Percentiles rank a stretch among this genome's conserved stretches.
Conservation (phyloP, 148 eudicot species). For the Rhododendron simsii region DNA sequence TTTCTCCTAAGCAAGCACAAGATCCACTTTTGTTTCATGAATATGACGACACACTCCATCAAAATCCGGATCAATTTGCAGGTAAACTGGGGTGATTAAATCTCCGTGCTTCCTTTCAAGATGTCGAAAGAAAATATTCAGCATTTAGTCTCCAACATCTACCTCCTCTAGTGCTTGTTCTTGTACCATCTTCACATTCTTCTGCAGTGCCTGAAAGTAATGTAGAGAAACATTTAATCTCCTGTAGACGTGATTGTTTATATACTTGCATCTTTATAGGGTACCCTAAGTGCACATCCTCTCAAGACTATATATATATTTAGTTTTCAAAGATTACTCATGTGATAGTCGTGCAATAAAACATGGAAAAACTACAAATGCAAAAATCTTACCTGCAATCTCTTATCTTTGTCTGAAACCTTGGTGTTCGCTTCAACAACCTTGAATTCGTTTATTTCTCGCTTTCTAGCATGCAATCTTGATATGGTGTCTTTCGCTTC, state of each 20-base stretch:
- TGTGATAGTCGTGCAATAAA: not conserved
- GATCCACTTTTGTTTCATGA: not conserved
- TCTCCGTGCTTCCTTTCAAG: not conserved
- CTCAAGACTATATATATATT: not conserved
- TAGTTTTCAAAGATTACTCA: not conserved
- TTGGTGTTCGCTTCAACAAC: not conserved
- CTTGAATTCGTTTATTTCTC: constrained; percentile 21
- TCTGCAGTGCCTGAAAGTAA: not conserved
- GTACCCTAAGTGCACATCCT: not conserved
- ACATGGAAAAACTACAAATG: not conserved
- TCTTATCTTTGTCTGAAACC: constrained; percentile 23
- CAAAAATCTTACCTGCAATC: constrained; percentile 36
- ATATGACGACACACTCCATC: not conserved
- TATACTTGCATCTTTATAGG: not conserved
- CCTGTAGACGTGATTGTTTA: not conserved
- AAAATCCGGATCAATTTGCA: not conserved
- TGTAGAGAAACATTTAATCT: not conserved
- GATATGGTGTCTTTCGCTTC: constrained; percentile 20
- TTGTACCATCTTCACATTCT: not conserved
- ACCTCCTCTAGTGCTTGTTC: not conserved
- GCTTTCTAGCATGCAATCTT: constrained; percentile 14
- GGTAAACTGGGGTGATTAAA: not conserved
- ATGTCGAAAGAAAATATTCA: not conserved
- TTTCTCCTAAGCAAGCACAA: not conserved
- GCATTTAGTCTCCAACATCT: not conserved